A percentile compares a stretch with the other conserved stretches of the same genome.
phyloP scores from a whole-genome alignment of 2,329 filamentous ascomycete genomes.

The Alternaria conjuncta region DNA sequence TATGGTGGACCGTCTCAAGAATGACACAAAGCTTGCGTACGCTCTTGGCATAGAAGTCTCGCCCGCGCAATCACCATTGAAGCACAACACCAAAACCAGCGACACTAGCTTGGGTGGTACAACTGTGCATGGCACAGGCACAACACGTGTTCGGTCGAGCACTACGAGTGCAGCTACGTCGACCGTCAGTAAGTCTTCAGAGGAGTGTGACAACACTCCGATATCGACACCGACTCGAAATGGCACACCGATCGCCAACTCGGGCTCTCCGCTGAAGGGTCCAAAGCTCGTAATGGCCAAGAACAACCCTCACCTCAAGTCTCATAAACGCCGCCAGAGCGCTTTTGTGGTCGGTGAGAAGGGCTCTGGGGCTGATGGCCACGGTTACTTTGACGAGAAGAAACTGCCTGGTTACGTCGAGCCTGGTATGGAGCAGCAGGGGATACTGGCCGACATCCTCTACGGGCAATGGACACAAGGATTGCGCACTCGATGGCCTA shows the following conservation, averaged over 20 bases:
- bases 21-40: slow-evolving; percentile 68
- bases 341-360: slow-evolving; percentile 53
- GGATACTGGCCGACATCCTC: slow-evolving; percentile 86
- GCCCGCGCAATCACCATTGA: slow-evolving; percentile 30
- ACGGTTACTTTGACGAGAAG: slow-evolving; percentile 49
- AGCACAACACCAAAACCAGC: slow-evolving; percentile 41
- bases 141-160: slow-evolving; percentile 42
- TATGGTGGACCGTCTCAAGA: slow-evolving; percentile 75
- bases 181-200: slow-evolving; percentile 26
- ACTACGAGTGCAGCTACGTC: slow-evolving; percentile 27
- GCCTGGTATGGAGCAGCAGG: slow-evolving; percentile 89
- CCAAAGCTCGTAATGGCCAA: slow-evolving; percentile 77
- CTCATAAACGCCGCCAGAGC: slow-evolving; percentile 65
- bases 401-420: slow-evolving; percentile 64
- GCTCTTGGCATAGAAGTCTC: slow-evolving; percentile 51
- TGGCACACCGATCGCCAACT: slow-evolving; percentile 34
- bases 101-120: slow-evolving; percentile 43
- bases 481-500: slow-evolving; percentile 62
- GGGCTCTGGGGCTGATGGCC: slow-evolving; percentile 48
- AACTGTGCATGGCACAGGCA: slow-evolving; percentile 43
- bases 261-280: slow-evolving; percentile 57
- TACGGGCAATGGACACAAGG: slow-evolving; percentile 91
- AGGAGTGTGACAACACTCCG: slow-evolving; percentile 25
- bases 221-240: slow-evolving; percentile 29
- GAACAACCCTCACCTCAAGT: slow-evolving; percentile 84